Conservation (phyloP, 1,284 basidiomycete genomes). For the Sutorius eximius region DNA sequence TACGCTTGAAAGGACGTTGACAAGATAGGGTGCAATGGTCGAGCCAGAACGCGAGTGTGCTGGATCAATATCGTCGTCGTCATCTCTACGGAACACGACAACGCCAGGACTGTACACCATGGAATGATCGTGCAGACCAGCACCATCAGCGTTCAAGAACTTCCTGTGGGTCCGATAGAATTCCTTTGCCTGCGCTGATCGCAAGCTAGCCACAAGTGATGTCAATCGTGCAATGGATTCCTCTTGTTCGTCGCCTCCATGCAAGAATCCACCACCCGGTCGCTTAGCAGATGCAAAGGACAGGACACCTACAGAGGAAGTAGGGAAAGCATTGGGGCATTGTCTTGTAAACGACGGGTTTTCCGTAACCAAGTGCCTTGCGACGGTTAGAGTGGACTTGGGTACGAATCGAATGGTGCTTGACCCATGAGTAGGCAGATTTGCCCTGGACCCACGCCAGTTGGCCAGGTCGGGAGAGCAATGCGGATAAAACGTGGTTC, state of each 20-base stretch:
- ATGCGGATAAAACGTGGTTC: constrained; percentile 44
- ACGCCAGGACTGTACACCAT: constrained; percentile 52
- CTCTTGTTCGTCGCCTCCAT: constrained; percentile 50
- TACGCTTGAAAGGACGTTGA: constrained; percentile 47
- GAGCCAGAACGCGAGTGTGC: constrained; percentile 10
- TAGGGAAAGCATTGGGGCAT: constrained; percentile 21
- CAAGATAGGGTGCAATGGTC: constrained; percentile 41
- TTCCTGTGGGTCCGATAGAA: constrained; percentile 47
- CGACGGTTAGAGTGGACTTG: constrained; percentile 36
- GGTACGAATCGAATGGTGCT: constrained; percentile 29
- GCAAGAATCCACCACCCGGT: constrained; percentile 47
- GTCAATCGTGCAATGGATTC: constrained; percentile 46
- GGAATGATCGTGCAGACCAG: constrained; percentile 46
- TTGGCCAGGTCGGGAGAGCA: constrained; percentile 37
- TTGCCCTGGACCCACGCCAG: constrained; percentile 31
- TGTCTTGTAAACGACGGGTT: constrained; percentile 19
- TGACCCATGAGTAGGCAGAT: neutral
- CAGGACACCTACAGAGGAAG: constrained; percentile 43
- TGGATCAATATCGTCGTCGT: constrained; percentile 27
- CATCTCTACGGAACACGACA: constrained; percentile 48
- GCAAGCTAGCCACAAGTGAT: constrained; percentile 45
- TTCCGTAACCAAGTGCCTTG: constrained; percentile 26
- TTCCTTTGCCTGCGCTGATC: constrained; percentile 36
- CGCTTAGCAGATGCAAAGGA: constrained; percentile 49
- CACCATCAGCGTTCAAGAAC: constrained; percentile 36